Base-by-base conservation (phyloP, 2,329 filamentous ascomycete species). In the Atkinsonella texensis region DNA sequence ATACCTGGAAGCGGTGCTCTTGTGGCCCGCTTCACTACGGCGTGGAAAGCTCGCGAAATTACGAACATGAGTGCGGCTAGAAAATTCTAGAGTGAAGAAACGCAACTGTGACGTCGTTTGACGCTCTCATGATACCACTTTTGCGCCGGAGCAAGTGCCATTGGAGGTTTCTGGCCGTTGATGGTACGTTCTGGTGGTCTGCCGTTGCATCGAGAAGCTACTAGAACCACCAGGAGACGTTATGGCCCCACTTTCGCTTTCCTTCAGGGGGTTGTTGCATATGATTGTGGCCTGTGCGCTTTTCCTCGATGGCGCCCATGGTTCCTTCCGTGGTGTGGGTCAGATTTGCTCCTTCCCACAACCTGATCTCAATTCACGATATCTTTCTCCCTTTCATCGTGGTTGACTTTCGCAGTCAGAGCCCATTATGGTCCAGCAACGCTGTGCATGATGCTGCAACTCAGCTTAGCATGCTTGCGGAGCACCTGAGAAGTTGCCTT, bases 151-250 rank as follows among this genome's bases (percentile, higher is more conserved):
- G 12, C 11, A 2, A 42, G 10, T 13, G 23, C 10, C 17, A 1
- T 33, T 23, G 38, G 35, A 51, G 38, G 31, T 43, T 51, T 48
- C 50, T 20, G 18, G 38, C 13, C 17, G 50, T 32, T 13, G 12
- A 17, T 51, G n/a, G 50, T 48, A 35, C 4, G n/a, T 51, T 47
- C 49, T 39, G 8, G 35, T 15, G 15, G 17, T 23, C 15, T 32
- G 44, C 15, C 10, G 50, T 28, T 38, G 45, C 38, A 15, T 43
- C 44, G 47, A 39, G 50, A 51, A 51, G 38, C 17, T 48, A 23
- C 50, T 32, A 47, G 50, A 51, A 35, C 41, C 41, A 23, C 4
- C n/a, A 4, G 2, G 13, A 18, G 47, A 15, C 43, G 43, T 20
- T 20, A 5, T 18, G 18, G 39, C 9, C 23, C 46, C 46, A 15